Conservation (phyloP, 257 asterid species). For the Petrea volubilis region DNA sequence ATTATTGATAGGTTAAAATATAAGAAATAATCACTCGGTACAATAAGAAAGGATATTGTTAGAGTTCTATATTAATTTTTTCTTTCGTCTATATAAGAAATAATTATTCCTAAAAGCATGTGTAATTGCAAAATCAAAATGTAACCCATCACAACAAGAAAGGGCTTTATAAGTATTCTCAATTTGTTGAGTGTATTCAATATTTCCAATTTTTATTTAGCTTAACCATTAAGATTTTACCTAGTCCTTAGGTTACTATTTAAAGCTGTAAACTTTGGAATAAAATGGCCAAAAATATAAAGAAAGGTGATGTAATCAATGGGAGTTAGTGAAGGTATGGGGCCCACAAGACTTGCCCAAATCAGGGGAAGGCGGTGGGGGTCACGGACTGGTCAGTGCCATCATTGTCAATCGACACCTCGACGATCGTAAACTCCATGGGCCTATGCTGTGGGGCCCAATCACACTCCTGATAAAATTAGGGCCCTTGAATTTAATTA, state of each 20-base stretch:
- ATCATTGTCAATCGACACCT: slow-evolving; percentile 13
- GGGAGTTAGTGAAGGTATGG: slow-evolving; percentile 23
- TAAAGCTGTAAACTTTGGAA: background rate
- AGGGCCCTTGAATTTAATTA: background rate
- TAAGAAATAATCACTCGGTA: too few relatives aligned
- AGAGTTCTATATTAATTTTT: too few relatives aligned
- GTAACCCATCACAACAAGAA: too few relatives aligned
- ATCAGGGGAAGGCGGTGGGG: background rate
- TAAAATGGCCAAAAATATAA: background rate
- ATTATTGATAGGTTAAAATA: too few relatives aligned
- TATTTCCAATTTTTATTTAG: too few relatives aligned
- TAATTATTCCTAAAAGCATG: too few relatives aligned
- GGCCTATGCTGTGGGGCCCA: slow-evolving; percentile 19
- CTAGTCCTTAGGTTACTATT: background rate
- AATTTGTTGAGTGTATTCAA: too few relatives aligned
- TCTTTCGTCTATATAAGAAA: too few relatives aligned
- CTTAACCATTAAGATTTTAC: background rate
- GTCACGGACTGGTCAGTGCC: slow-evolving; percentile 37
- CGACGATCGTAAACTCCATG: slow-evolving; percentile 10
- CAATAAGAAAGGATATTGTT: too few relatives aligned
- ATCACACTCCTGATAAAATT: background rate
- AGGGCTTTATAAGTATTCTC: too few relatives aligned
- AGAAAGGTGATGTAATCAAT: slow-evolving; percentile 23
- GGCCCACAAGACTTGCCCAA: slow-evolving; percentile 23
- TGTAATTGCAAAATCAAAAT: too few relatives aligned